Evolutionary conservation across 2,329 filamentous ascomycete genomes (phyloP).

Genomic region (Apiospora sp.): DNA sequence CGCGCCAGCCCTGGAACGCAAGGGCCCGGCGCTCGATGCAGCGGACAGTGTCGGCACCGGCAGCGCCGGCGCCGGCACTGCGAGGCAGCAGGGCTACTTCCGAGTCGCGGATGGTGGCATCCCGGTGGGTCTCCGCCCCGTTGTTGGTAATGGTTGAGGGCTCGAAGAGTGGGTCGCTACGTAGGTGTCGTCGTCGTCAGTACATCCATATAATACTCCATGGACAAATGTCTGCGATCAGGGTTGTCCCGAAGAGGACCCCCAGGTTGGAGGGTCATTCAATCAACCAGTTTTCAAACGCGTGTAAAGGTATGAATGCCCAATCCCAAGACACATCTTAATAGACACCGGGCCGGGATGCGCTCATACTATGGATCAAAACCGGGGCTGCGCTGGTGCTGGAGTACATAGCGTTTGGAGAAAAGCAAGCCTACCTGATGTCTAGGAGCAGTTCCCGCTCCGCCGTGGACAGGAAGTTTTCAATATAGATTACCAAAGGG

Average conservation of each 20-base stretch:
- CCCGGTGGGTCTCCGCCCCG: conserved; percentile 50
- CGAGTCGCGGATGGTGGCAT: conserved; percentile 58
- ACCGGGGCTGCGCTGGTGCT: conserved; percentile 2
- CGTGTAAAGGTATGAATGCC: neutral
- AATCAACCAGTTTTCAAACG: neutral
- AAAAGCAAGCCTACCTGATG: conserved; percentile 53
- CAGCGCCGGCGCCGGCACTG: conserved; percentile 34
- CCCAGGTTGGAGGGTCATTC: neutral
- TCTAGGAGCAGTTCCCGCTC: conserved; percentile 58
- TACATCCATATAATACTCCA: neutral
- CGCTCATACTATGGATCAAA: conserved; percentile 23
- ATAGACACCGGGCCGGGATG: neutral
- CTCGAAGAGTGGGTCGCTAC: conserved; percentile 50
- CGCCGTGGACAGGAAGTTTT: conserved; percentile 55
- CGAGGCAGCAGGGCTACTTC: conserved; percentile 60
- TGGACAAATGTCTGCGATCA: neutral
- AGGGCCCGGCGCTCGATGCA: conserved; percentile 55
- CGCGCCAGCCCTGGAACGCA: conserved; percentile 61
- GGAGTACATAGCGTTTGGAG: neutral
- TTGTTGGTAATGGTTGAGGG: conserved; percentile 60
- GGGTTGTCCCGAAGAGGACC: neutral
- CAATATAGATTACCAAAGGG: conserved; percentile 62
- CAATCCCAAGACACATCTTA: neutral
- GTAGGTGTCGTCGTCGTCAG: neutral
- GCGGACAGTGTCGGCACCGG: conserved; percentile 37